Evolutionary conservation across 371 early-diverging fungal species (phyloP), one percentile per base, ranked within the genome.

Genomic region (Mucor saturninus): DNA sequence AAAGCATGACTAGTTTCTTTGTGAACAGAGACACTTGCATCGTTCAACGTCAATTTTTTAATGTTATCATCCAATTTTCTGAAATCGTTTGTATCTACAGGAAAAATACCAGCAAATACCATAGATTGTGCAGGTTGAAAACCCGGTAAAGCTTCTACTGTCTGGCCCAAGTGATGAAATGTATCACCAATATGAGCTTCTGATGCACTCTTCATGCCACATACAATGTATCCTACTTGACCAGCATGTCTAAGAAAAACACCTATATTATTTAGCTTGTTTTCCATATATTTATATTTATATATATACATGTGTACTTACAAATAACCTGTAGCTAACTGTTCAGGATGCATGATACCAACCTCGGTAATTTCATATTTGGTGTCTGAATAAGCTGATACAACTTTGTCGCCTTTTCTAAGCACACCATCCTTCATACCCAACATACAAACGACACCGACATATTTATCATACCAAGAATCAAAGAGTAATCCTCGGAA

Each of bases 181-280:
- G 99, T 98, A 70, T 98, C 99, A 35, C 99, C 99, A n/a, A 98
- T 91, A 67, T 89, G 85, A 4, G 98, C 96, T 71, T 98, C 99
- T 37, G 90, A 83, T 2, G 94, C 86, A 2, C 89, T 86, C 69
- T 97, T 97, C 95, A 98, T 97, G 59, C 91, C 91, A 72, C 95
- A 87, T 11, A 91, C 80, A 38, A 95, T 80, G 72, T 96, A 98
- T 3, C 99, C 99, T 29, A 98, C 98, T 74, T 98, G 99, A 0
- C 99, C 99, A 21, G 95, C 93, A 54, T 89, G 84, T 38, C 88
- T 89, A 58, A 10, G n/a, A 14, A 42, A 13, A 42, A n/a, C 13
- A 42, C 13, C 4, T 42, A 4, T 6, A 35, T 35, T 35, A 6
- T 35, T 35, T 35, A 21, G 1, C 21, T 21, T 21, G 21, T 21